Percentiles rank a stretch among this genome's conserved stretches.
Evolutionary conservation across 1,139 yeast species (phyloP).

Genomic region (Nadsonia starkeyi-henricii): DNA sequence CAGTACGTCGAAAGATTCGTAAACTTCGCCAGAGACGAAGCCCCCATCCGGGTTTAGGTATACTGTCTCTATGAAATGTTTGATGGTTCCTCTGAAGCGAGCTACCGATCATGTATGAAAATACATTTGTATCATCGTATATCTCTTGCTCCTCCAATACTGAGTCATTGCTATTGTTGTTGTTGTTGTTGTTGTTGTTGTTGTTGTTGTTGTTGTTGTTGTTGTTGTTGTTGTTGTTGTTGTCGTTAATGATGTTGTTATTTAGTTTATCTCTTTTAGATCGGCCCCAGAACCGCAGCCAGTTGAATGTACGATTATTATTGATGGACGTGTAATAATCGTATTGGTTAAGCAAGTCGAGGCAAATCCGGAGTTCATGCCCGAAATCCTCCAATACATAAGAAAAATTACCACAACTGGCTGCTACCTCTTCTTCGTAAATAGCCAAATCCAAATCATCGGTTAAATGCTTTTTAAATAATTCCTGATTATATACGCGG

Average conservation of each 20-base stretch:
- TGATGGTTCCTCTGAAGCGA: not conserved
- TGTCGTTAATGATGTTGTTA: not conserved
- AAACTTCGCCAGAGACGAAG: conserved; percentile 31
- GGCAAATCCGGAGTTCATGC: conserved; percentile 37
- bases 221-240: not conserved
- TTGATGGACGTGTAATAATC: conserved; percentile 13
- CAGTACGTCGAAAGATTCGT: conserved; percentile 39
- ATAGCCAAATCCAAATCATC: conserved; percentile 24
- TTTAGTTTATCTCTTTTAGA: not conserved
- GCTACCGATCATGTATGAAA: not conserved
- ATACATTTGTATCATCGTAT: not conserved
- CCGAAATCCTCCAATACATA: conserved; percentile 52
- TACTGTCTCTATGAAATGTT: not conserved
- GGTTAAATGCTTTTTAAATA: conserved; percentile 26
- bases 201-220: not conserved
- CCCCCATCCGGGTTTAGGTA: not conserved
- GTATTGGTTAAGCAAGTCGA: conserved; percentile 35
- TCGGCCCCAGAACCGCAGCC: conserved; percentile 38
- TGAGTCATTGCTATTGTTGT: not conserved
- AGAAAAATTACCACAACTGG: conserved; percentile 72
- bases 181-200: not conserved
- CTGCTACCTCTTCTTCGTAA: conserved; percentile 69
- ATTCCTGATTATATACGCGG: conserved; percentile 43
- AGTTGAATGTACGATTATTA: conserved; percentile 29
- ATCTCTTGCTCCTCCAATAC: not conserved